Base-by-base conservation (phyloP, 345 rosid genomes). In the Syzygium aromaticum region DNA sequence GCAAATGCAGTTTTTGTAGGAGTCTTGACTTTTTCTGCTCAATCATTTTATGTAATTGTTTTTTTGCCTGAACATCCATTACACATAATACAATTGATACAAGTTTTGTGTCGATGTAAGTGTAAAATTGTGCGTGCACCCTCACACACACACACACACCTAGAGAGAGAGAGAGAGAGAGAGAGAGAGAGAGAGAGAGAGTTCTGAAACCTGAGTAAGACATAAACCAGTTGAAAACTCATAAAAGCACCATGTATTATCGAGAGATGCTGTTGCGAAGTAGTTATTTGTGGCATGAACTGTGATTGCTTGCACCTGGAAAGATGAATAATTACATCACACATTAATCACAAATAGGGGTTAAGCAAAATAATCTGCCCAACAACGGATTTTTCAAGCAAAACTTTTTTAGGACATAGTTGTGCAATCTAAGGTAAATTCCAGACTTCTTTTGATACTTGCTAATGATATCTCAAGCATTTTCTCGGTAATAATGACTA, bases 231-330 rank as follows among this genome's bases (percentile, higher is more conserved):
- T 91, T 52, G 97, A 93, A 86, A 98, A 92, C 92, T 98, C 99
- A 80, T 95, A 95, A 92, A 98, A 98, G 93, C 97, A 95, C 99
- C 99, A 98, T 33, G 99, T 93, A 87, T 87, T 93, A 88, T 96
- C 99, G 19, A 96, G 96, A 59, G 99, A 95, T 88, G 99, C 99
- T 59, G 99, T 94, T 80, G 97, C 99, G 64, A 98, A 98, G 93
- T 95, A 98, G 85, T 92, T 96, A 86, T 96, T 96, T 51, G 99
- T 98, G 88, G 99, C 98, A 91, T 96, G 99, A 63, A 96, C 96
- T 28, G 98, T 95, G 78, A 98, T 98, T 88, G 98, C 99, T 94
- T 95, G 97, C 87, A 98, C 99, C 99, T 98, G 82, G 94, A 85
- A 82, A 89, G 88, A 52, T 57, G 87, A 28, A 51, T 89, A 52